Evolutionary conservation across 768 basidiomycete genomes (phyloP), one percentile per base, ranked within the genome.

Genomic region (Tephrocybe sp.): DNA sequence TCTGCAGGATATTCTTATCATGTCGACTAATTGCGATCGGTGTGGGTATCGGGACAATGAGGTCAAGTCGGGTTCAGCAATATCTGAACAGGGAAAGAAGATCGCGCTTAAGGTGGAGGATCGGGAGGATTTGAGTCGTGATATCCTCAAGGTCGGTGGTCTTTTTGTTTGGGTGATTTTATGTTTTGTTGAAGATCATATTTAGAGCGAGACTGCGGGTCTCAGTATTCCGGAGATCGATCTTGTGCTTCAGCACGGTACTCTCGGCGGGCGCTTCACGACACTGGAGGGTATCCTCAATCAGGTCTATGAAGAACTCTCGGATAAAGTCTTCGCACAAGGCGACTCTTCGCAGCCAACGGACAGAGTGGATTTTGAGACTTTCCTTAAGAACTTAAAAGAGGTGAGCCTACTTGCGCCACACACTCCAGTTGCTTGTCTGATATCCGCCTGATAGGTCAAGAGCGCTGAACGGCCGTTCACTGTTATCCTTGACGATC

Each of bases 21-120:
- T 60, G 59, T 96, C 96, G 19, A 95, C 95, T 5, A 98, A 97
- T 65, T 98, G 97, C 65, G 92, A 94, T 50, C 69, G 72, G 44
- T 99, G 97, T 67, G 97, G 97, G 1, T 99, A 98, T 68, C 79
- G 92, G 49, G 97, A 99, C 69, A 98, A 95, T 61, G 97, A 99
- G 70, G 89, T 99, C 61, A 99, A 99, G 67, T 90, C 92, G 5
- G 92, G 96, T 18, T 72, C 85, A 2, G 94, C 95, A 1, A 91
- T 98, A 49, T 91, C 96, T 3, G 81, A 79, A 4, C 76, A 88
- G 60, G 97, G 96, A 15, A 95, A 90, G 67, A 80, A 76, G 49
- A 92, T 98, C 55, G 91, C 79, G 0, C 76, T 99, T 47, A 92
- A 87, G 65, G 93, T 97, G 4, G 87, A 94, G 58, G 95, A 98